These are phyloP conservation scores for Cubamyces sp. DNA, from an alignment of 768 basidiomycete species.

Conservation along the genomic window DNA sequence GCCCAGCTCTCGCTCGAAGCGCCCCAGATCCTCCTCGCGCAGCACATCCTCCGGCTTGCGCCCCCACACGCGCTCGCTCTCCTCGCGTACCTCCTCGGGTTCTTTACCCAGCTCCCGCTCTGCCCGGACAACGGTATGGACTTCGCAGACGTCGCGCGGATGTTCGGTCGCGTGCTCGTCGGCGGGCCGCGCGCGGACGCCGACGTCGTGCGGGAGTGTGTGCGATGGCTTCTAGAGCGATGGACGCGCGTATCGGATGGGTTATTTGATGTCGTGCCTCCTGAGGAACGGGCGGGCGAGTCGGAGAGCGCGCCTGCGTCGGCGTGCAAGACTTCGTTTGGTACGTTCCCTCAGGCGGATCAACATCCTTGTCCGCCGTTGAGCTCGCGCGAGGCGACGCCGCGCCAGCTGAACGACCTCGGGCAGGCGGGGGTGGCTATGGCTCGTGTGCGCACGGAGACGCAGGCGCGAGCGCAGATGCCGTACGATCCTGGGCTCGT, in stretches of 20 bases:
- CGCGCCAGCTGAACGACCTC: neutral
- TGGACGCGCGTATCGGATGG: conserved; percentile 26
- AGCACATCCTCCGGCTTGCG: conserved; percentile 54
- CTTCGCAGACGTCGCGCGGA: conserved; percentile 47
- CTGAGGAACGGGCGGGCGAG: neutral
- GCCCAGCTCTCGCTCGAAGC: conserved; percentile 31
- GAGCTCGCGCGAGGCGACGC: conserved; percentile 2
- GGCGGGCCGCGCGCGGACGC: conserved; percentile 33
- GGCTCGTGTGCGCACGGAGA: neutral
- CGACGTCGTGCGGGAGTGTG: neutral
- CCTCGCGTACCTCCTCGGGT: conserved; percentile 49
- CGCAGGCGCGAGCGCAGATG: neutral
- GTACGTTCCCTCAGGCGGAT: neutral
- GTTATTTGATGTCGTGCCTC: conserved; percentile 10
- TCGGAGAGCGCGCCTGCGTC: conserved; percentile 4
- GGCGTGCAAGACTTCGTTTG: neutral
- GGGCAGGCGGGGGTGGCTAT: neutral
- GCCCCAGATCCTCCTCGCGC: conserved; percentile 44
- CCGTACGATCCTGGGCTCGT: conserved; percentile 5
- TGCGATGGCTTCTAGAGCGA: conserved; percentile 35
- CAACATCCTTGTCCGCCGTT: neutral
- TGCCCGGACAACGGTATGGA: conserved; percentile 54
- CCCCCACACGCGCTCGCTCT: conserved; percentile 45
- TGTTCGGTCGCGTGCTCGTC: conserved; percentile 49
- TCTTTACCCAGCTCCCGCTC: conserved; percentile 55